Base-by-base conservation (phyloP, 176 grass and related monocot genomes). In the Secale cereale region DNA sequence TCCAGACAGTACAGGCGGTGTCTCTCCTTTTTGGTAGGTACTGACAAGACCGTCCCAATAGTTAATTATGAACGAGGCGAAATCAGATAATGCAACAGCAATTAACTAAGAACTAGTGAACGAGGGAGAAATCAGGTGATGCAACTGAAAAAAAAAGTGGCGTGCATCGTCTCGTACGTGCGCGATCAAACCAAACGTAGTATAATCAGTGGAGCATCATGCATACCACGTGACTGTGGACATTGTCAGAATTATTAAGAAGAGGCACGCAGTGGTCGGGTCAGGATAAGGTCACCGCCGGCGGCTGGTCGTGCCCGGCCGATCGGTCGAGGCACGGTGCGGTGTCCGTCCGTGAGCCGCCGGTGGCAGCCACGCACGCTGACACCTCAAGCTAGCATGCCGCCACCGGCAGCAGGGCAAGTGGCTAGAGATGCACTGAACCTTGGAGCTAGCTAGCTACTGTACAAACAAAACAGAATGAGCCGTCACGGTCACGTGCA, bases 271-370 rank as follows among this genome's bases (percentile, higher is more conserved):
- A 10, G 2, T 10, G 23, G 19, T 8, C 19, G 3, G 52, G 52
- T 48, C 45, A 14, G 6, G 87, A 84, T 65, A 84, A 79, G 81
- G 45, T 57, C 76, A 33, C 26, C 45, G 32, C 67, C 20, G 69
- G n/a, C 43, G 35, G 77, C 79, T 13, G 36, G 43, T 11, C 36
- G 36, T 82, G 43, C 22, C 17, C 11, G 5, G 9, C n/a, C 25
- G 70, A 56, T 33, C 29, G 17, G 10, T 16, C 16, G 41, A 45
- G 41, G 7, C 35, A 7, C 35, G 41, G 35, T 36, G 35, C 8
- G 59, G 87, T 89, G 87, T 80, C 76, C 20, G n/a, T 45, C 43
- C 37, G 25, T 40, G 59, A 59, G 45, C 57, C 59, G 76, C 67
- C 67, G 33, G 71, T 17, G 40, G 76, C 76, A 74, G 40, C 15